phyloP scores from a whole-genome alignment of 2,329 filamentous ascomycete species.

The Coniochaeta ligniaria region DNA sequence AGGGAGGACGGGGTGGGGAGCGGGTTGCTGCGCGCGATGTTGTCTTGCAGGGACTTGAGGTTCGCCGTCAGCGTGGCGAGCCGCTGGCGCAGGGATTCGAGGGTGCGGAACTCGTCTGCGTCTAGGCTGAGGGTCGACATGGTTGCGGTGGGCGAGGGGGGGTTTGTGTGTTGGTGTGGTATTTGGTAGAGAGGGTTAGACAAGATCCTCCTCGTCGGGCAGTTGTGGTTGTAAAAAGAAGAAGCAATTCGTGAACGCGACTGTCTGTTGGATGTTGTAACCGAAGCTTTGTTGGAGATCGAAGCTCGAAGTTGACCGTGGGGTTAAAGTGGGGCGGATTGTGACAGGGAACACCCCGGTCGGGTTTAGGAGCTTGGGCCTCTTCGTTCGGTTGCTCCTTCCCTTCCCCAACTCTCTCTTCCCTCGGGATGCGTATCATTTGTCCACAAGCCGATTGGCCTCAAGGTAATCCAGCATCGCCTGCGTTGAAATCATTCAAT shows the following conservation, averaged over 20 bases:
- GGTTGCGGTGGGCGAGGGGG: not conserved
- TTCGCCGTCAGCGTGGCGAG: slow-evolving; percentile 63
- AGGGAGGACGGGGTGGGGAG: slow-evolving; percentile 67
- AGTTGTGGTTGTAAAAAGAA: not conserved
- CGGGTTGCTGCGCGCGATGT: slow-evolving; percentile 55
- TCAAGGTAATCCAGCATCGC: too few relatives aligned
- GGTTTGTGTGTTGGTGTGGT: too few relatives aligned
- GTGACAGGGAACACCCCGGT: not conserved
- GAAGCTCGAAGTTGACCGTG: not conserved
- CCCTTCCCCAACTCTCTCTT: not conserved
- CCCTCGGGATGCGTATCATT: not conserved
- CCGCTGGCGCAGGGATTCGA: slow-evolving; percentile 64
- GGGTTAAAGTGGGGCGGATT: not conserved
- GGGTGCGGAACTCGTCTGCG: slow-evolving; percentile 56
- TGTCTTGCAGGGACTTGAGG: slow-evolving; percentile 55
- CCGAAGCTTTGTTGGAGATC: not conserved
- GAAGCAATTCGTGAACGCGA: not conserved
- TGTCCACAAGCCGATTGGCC: not conserved
- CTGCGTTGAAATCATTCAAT: too few relatives aligned
- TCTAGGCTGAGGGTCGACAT: slow-evolving; percentile 42
- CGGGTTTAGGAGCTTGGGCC: not conserved
- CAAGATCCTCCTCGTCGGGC: too few relatives aligned
- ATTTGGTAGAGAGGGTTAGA: too few relatives aligned
- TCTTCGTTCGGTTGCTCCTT: not conserved
- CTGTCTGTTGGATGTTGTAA: not conserved